Conservation (phyloP, 73 alveolate species). For the Stentor coeruleus region DNA sequence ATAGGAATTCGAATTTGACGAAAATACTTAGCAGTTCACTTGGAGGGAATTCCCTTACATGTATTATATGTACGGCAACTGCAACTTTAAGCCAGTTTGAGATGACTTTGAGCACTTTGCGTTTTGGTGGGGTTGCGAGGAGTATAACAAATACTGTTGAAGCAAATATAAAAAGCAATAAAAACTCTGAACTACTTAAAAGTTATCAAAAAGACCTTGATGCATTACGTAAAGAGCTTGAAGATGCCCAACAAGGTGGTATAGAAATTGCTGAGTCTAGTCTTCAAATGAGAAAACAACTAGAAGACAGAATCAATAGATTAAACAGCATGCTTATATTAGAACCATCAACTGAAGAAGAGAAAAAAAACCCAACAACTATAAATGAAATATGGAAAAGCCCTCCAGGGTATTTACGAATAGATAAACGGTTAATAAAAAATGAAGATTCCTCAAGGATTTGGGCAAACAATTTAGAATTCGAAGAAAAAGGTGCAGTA, state of each 20-base stretch:
- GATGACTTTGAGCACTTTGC: slow-evolving; percentile 61
- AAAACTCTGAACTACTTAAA: slow-evolving; percentile 22
- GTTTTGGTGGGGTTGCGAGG: slow-evolving; percentile 95
- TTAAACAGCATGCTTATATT: background rate
- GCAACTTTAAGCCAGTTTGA: slow-evolving; percentile 19
- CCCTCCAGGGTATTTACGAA: background rate
- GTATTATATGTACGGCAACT: slow-evolving; percentile 61
- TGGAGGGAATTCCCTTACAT: slow-evolving; percentile 97
- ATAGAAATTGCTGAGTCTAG: background rate
- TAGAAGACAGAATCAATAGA: slow-evolving; percentile 3
- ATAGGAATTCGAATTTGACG: slow-evolving; percentile 92
- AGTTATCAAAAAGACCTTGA: slow-evolving; percentile 16
- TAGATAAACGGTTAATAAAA: background rate
- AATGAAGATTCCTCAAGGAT: background rate
- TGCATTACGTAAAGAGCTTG: slow-evolving; percentile 43
- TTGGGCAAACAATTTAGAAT: background rate
- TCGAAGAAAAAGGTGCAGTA: slow-evolving; percentile 20
- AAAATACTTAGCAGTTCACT: slow-evolving; percentile 90
- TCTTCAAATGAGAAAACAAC: background rate
- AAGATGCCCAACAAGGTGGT: slow-evolving; percentile 82
- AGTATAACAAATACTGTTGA: slow-evolving; percentile 85
- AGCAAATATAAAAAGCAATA: slow-evolving; percentile 49
- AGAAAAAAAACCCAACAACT: background rate
- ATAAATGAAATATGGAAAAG: background rate
- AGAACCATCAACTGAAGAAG: background rate